These are phyloP conservation scores for Silene vulgaris DNA, from an alignment of 179 eudicot species.

Conservation along the genomic window DNA sequence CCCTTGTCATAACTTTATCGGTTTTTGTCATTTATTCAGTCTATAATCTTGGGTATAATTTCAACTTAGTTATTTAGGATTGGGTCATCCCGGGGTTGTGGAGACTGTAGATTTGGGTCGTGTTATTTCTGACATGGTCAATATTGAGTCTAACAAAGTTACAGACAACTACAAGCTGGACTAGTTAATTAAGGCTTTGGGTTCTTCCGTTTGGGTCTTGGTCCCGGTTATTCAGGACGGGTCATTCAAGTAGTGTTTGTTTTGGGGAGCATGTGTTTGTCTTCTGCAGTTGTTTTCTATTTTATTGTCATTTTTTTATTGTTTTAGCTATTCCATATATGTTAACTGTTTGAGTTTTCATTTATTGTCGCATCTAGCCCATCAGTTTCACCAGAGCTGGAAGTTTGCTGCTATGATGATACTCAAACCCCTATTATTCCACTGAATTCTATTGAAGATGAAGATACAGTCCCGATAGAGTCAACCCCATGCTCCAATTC, in stretches of 20 bases:
- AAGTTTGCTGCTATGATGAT: conserved; percentile 35
- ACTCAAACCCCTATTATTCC: conserved; percentile 41
- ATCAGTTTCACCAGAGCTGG: conserved; percentile 27
- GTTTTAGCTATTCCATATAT: not conserved
- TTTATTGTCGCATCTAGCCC: conserved; percentile 35
- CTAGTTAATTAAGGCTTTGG: not conserved
- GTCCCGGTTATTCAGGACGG: not conserved
- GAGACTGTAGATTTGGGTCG: not conserved
- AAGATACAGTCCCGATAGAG: conserved; percentile 19
- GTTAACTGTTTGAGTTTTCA: conserved; percentile 6
- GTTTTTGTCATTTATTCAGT: not conserved
- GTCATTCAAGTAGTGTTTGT: too few relatives aligned
- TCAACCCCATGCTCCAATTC: conserved; percentile 15
- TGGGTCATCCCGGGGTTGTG: not conserved
- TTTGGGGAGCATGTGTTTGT: not conserved
- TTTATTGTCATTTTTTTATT: not conserved
- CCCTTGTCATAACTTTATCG: not conserved
- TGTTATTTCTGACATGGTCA: not conserved
- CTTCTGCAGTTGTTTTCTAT: not conserved
- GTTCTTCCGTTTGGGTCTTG: not conserved
- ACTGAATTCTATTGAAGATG: conserved; percentile 52
- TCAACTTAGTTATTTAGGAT: not conserved
- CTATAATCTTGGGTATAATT: not conserved
- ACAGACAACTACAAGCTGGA: not conserved
- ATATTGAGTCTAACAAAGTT: conserved; percentile 6